phyloP scores from a whole-genome alignment of 257 asterid species.

The Linderniella brevidens region DNA sequence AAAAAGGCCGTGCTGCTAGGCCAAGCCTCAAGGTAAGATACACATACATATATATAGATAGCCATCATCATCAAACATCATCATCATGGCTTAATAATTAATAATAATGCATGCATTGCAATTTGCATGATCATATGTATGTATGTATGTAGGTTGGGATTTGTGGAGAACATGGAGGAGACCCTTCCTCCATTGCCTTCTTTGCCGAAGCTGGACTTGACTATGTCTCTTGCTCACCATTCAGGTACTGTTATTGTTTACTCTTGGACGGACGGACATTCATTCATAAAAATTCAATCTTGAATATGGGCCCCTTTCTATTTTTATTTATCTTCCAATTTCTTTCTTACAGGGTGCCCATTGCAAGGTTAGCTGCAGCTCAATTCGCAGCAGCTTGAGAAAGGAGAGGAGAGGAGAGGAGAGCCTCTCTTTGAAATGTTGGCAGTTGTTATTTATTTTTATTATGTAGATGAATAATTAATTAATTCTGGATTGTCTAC shows the following conservation, averaged over 20 bases:
- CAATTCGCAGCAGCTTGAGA: slow-evolving; percentile 65
- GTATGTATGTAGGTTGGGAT: slow-evolving; percentile 48
- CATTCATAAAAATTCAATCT: not conserved
- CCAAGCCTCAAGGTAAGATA: slow-evolving; percentile 70
- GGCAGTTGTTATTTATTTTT: too few relatives aligned
- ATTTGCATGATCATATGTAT: too few relatives aligned
- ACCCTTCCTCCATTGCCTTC: slow-evolving; percentile 90
- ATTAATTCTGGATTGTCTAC: too few relatives aligned
- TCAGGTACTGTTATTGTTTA: slow-evolving; percentile 29
- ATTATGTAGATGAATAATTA: too few relatives aligned
- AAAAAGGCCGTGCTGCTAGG: slow-evolving; percentile 77
- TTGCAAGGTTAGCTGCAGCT: slow-evolving; percentile 97
- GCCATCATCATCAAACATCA: too few relatives aligned
- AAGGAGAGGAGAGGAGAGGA: too few relatives aligned
- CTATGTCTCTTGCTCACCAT: slow-evolving; percentile 94
- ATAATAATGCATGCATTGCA: too few relatives aligned
- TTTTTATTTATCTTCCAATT: not conserved
- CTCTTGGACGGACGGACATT: too few relatives aligned
- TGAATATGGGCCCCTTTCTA: too few relatives aligned
- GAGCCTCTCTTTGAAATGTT: too few relatives aligned
- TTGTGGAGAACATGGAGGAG: slow-evolving; percentile 97
- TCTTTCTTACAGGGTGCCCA: slow-evolving; percentile 50
- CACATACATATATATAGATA: too few relatives aligned
- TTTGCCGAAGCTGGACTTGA: slow-evolving; percentile 83
- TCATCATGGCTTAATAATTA: too few relatives aligned